A percentile compares a stretch with the other conserved stretches of the same genome.
phyloP scores from a whole-genome alignment of 352 stramenopile genomes.

The Pythium dissimile region DNA sequence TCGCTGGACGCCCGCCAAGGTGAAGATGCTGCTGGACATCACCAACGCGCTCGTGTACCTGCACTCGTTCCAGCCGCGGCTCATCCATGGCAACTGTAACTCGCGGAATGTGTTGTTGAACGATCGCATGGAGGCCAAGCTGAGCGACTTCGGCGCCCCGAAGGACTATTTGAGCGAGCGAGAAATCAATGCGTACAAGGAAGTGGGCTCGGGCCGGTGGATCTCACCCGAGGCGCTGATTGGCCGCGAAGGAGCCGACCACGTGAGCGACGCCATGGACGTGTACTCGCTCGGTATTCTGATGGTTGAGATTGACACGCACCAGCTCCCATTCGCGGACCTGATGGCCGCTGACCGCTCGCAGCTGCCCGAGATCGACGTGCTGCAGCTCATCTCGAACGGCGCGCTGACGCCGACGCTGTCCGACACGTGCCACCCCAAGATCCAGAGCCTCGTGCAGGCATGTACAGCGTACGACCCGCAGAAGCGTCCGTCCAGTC shows the following conservation, averaged over 20 bases:
- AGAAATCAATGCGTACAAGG: conserved; percentile 59
- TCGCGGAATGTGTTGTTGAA: conserved; percentile 62
- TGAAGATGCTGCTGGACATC: conserved; percentile 63
- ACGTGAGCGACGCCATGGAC: conserved; percentile 41
- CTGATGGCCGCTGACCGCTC: conserved; percentile 58
- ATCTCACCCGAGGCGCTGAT: conserved; percentile 68
- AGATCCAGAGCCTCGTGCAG: conserved; percentile 42
- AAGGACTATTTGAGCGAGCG: conserved; percentile 52
- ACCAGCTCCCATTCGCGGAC: conserved; percentile 67
- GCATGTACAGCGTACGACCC: conserved; percentile 31
- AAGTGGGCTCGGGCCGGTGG: conserved; percentile 64
- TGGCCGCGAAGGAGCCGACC: conserved; percentile 37
- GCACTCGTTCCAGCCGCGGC: conserved; percentile 52
- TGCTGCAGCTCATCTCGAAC: conserved; percentile 64
- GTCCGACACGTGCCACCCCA: conserved; percentile 41
- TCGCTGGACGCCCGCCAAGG: conserved; percentile 47
- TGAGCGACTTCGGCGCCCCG: conserved; percentile 63
- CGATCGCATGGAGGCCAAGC: conserved; percentile 54
- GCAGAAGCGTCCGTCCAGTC: conserved; percentile 28
- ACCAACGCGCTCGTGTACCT: conserved; percentile 63
- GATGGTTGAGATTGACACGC: conserved; percentile 67
- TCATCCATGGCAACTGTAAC: conserved; percentile 65
- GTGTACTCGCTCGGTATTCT: conserved; percentile 72
- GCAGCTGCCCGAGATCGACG: conserved; percentile 52
- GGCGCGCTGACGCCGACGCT: conserved; percentile 55